Evolutionary conservation across 2,329 filamentous ascomycete species (phyloP), one percentile per base, ranked within the genome.

Genomic region (Phialophora chinensis): DNA sequence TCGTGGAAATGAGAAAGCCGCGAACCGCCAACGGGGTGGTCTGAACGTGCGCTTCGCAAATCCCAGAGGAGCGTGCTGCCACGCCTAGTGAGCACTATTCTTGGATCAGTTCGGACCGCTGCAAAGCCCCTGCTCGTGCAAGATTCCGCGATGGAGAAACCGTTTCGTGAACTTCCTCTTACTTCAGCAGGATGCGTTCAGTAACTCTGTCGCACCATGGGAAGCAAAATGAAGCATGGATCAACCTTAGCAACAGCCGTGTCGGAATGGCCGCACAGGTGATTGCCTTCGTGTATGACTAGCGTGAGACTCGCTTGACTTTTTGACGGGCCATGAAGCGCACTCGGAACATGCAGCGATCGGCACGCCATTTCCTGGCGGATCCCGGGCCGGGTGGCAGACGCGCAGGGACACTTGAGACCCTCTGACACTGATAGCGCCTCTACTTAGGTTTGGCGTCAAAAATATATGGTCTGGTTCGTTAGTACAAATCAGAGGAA

Each of bases 1-100:
- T 79, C 60, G 71, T 79, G 17, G 77, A 79, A 70, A 77, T 79
- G 77, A 73, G 72, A 25, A 74, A 71, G 58, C 12, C 29, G 29
- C 12, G 3, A 14, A 25, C 42, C 6, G 42, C 57, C 8, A 47
- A 50, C 11, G 42, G 23, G 25, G 35, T 33, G 35, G 35, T 27
- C 14, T 57, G 8, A 31, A 27, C 17, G 7, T 47, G 38, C 31
- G 29, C n/a, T 47, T 25, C 31, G 29, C n/a, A 49, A 12, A 52
- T 14, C 17, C 20, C 23, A 52, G n/a, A 7, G 20, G n/a, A 44
- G 38, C 14, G 17, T 6, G 10, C 6, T n/a, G 38, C 5, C 17
- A 44, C 38, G 14, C 38, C 3, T 44, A 44, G 17, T n/a, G 17
- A 6, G n/a, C 38, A 44, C 38, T 17, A 44, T 44, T 7, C 4